These are phyloP conservation scores for Colletotrichum ledebouriae DNA, from an alignment of 2,329 filamentous ascomycete species.

Conservation along the genomic window DNA sequence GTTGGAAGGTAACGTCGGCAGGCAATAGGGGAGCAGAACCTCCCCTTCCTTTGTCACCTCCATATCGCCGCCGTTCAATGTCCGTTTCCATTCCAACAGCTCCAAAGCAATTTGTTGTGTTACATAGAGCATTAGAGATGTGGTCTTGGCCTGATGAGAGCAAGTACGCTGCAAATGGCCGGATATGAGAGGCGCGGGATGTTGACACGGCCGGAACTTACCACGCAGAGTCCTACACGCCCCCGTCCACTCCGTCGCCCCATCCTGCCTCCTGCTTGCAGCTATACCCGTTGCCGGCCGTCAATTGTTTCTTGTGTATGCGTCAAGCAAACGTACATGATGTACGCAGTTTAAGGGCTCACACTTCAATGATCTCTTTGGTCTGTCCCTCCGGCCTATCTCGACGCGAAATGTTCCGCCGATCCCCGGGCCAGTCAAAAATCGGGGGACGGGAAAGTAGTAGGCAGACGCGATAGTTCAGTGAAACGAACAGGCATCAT, in stretches of 20 bases:
- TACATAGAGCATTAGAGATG: too few species aligned
- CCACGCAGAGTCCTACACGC: too few species aligned
- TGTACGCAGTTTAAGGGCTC: not conserved
- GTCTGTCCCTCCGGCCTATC: not conserved
- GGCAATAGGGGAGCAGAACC: too few species aligned
- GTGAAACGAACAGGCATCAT: not conserved
- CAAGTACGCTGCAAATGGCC: not conserved
- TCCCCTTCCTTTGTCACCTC: too few species aligned
- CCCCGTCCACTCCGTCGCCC: not conserved
- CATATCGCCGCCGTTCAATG: too few species aligned
- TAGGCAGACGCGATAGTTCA: conserved; percentile 4
- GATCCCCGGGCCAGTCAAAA: not conserved
- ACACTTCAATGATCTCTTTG: not conserved
- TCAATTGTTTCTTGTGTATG: not conserved
- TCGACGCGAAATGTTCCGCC: conserved; percentile 15
- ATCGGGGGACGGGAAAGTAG: not conserved
- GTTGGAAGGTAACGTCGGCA: too few species aligned
- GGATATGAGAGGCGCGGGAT: not conserved
- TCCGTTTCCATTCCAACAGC: too few species aligned
- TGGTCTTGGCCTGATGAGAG: not conserved
- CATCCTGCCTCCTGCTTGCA: not conserved
- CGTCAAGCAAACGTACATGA: not conserved
- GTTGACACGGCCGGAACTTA: too few species aligned
- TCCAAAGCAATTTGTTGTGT: too few species aligned
- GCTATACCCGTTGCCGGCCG: not conserved